Conservation (phyloP, 2,329 filamentous ascomycete species). For the Daldinia sp. region DNA sequence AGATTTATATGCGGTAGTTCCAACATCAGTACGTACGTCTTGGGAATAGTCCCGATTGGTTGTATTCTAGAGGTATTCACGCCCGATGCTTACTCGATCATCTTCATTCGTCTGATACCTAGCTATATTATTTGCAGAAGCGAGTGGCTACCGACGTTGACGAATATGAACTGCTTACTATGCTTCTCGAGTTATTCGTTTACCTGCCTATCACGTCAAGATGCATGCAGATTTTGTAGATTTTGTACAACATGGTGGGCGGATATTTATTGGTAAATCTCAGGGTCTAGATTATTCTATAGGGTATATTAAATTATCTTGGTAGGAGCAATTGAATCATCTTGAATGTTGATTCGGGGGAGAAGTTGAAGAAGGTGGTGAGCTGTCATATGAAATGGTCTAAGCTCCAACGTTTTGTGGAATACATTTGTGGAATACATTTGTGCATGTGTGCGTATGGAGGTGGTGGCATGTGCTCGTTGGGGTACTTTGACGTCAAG, state of each 20-base stretch:
- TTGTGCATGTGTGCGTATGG: not conserved
- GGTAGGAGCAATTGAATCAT: not conserved
- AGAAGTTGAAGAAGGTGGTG: not conserved
- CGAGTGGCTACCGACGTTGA: not conserved
- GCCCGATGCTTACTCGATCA: not conserved
- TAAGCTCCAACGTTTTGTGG: conserved; percentile 12
- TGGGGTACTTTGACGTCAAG: conserved; percentile 11
- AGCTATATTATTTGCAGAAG: conserved; percentile 3
- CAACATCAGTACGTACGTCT: not conserved
- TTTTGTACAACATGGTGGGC: conserved; percentile 4
- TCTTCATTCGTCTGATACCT: not conserved
- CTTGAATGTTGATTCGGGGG: not conserved
- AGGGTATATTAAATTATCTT: not conserved
- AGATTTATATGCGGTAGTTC: too few relatives aligned
- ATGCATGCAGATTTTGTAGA: not conserved
- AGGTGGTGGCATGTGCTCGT: conserved; percentile 5
- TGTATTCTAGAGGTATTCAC: not conserved
- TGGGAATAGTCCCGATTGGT: not conserved
- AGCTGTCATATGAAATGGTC: conserved; percentile 18
- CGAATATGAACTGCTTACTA: conserved; percentile 12
- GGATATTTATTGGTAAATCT: conserved; percentile 1
- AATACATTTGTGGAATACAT: too few relatives aligned
- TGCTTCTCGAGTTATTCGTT: not conserved
- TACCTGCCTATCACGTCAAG: not conserved
- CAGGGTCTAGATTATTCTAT: conserved; percentile 10